Evolutionary conservation across 2,329 filamentous ascomycete genomes (phyloP), one percentile per base, ranked within the genome.

Genomic region (Nigrospora oryzae): DNA sequence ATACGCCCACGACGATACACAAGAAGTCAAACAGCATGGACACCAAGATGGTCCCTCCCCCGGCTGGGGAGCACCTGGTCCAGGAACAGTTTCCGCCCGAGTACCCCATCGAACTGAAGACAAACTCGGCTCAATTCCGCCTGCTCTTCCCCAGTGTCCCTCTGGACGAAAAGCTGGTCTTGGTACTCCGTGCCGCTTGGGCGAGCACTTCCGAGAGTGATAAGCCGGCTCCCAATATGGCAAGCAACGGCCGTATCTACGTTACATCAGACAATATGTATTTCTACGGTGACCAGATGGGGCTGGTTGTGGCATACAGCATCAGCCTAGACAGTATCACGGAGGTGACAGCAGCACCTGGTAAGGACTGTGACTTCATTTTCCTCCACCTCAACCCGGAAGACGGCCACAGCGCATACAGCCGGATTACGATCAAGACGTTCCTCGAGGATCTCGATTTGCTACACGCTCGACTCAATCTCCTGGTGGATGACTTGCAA

Each of bases 281-380:
- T 63, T 97, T 98, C 60, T 98, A 96, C 65, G 94, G 90, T 55
- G 86, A 97, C 58, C 87, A 96, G 59, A 82, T 96, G 61, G 93
- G 93, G 6, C 75, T 98, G 6, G 85, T 97, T 1, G 74, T 95
- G 33, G 86, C 91, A 1, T 91, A 89, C 42, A 79, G 79, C 14
- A 79, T 94, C 42, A 81, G 76, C 44, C 72, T 98, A 46, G 77
- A 83, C 44, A 81, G 77, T 40, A 88, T 98, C 46, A 81, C 81
- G 10, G 93, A 97, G 63, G 88, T 97, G 36, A 96, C 89, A 19
- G 87, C 87, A 34, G 89, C 89, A 2, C 84, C 89, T 12, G 93
- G 93, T 16, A 84, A 84, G 59, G 89, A 96, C 56, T 95, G 89
- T 59, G 93, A 98, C 65, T 95, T 90, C 61, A 77, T 97, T 30